phyloP scores from a whole-genome alignment of 1,139 yeast species.

The Candida sanyaensis region DNA sequence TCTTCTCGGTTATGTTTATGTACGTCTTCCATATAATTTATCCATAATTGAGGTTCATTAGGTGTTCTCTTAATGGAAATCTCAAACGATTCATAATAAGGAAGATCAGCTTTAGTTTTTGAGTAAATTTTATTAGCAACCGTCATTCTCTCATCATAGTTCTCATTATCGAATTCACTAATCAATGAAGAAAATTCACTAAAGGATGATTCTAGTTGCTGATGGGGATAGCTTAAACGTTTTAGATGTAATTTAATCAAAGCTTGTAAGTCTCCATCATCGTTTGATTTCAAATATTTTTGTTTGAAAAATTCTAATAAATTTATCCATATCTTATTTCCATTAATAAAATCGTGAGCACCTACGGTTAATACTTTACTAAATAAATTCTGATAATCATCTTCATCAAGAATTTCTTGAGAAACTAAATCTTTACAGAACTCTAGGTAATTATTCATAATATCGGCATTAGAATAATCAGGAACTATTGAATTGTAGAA shows the following conservation, averaged over 20 bases:
- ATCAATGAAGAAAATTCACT: constrained; percentile 45
- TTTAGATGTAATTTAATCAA: constrained; percentile 29
- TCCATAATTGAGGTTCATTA: constrained; percentile 26
- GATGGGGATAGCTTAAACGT: constrained; percentile 47
- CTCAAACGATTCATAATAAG: constrained; percentile 31
- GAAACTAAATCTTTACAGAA: constrained; percentile 1
- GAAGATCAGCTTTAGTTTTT: constrained; percentile 27
- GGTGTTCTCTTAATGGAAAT: constrained; percentile 19
- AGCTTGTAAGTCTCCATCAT: constrained; percentile 19
- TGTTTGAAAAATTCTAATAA: constrained; percentile 18
- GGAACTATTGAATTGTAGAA: constrained; percentile 20
- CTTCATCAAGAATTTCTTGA: constrained; percentile 12
- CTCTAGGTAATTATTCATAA: constrained; percentile 22
- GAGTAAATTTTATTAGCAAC: constrained; percentile 37
- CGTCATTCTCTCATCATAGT: constrained; percentile 43
- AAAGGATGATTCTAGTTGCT: constrained; percentile 41
- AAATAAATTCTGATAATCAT: constrained; percentile 17
- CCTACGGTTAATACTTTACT: constrained; percentile 28
- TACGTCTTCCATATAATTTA: constrained; percentile 31
- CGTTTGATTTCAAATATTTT: constrained; percentile 12
- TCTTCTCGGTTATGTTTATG: constrained; percentile 18
- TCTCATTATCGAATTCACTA: constrained; percentile 23
- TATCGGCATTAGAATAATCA: constrained; percentile 21
- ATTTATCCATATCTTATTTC: constrained; percentile 37
- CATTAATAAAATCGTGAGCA: constrained; percentile 34